Evolutionary conservation across 345 rosid genomes (phyloP), one percentile per base, ranked within the genome.

Genomic region (Zanthoxylum bungeanum): DNA sequence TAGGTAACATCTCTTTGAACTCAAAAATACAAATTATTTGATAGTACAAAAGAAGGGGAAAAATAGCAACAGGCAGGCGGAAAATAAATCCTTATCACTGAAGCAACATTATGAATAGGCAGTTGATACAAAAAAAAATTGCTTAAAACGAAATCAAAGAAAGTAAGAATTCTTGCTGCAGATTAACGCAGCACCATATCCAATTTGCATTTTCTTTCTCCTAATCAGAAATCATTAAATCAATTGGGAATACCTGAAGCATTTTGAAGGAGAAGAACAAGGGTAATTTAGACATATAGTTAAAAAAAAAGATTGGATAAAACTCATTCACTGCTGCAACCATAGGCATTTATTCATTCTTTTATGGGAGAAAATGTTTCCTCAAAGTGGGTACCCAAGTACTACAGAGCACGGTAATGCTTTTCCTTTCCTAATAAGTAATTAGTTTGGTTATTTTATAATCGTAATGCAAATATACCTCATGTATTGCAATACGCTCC

Each of bases 401-500:
- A 19, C 37, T 16, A 19, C 37, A 37, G 22, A 12, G 52, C 16
- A 39, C 10, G 2, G 2, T 66, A 42, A 62, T 40, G 7, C 11
- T 51, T 19, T 34, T 68, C 1, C 25, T 52, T 4, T 12, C 39
- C 58, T 31, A 21, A 16, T 14, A 34, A 22, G 33, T 37, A 28
- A 64, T 64, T 52, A 17, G 16, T 31, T 12, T 55, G 62, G 37
- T 27, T 27, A 7, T n/a, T 25, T 24, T 36, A 27, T 4, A 39
- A 68, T 2, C 4, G 55, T 58, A 59, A 65, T 4, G 55, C 16
- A 31, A 46, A 10, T 30, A 58, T 70, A 95, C 99, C 93, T 87
- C 92, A 77, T 92, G 75, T 58, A 81, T 90, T 69, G 90, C 84
- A 64, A 87, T 53, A 58, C 94, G 89, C 56, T 72, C 83, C 60